Conservation (phyloP, 306 rosid genomes). For the Prosopis cineraria region DNA sequence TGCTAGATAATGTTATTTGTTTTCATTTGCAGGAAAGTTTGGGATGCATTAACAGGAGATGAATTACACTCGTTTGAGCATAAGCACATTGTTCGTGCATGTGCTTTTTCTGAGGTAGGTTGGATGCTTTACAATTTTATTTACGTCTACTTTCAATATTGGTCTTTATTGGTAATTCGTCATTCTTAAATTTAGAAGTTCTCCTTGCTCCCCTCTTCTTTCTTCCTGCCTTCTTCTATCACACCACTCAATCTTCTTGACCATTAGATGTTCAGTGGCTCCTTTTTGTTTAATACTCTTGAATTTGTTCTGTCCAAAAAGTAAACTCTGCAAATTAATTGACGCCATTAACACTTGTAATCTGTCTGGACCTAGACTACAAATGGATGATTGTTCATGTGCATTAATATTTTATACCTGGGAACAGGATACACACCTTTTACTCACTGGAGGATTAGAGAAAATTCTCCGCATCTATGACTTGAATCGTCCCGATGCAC, state of each 20-base stretch:
- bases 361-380: constrained; percentile 6
- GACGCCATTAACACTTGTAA: not conserved
- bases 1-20: constrained; percentile 20
- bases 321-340: constrained; percentile 19
- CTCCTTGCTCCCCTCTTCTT: not conserved
- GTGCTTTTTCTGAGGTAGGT: constrained; percentile 89
- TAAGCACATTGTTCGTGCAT: constrained; percentile 97
- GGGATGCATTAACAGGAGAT: constrained; percentile 98
- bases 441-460: constrained; percentile 94
- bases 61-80: constrained; percentile 92
- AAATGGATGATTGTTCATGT: constrained; percentile 1
- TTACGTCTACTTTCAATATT: not conserved
- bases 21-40: constrained; percentile 76
- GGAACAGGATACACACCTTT: constrained; percentile 80
- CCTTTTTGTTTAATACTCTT: not conserved
- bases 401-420: constrained; percentile 26
- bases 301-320: not conserved
- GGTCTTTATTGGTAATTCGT: not conserved
- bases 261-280: not conserved
- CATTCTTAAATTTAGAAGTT: not conserved
- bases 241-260: not conserved
- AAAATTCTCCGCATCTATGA: constrained; percentile 91
- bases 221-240: not conserved
- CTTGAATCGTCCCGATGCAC: constrained; percentile 90
- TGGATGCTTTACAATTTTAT: not conserved